A percentile compares a stretch with the other conserved stretches of the same genome.
These are phyloP conservation scores for Amauroascus verrucosus DNA, from an alignment of 2,329 filamentous ascomycete species.

Conservation along the genomic window DNA sequence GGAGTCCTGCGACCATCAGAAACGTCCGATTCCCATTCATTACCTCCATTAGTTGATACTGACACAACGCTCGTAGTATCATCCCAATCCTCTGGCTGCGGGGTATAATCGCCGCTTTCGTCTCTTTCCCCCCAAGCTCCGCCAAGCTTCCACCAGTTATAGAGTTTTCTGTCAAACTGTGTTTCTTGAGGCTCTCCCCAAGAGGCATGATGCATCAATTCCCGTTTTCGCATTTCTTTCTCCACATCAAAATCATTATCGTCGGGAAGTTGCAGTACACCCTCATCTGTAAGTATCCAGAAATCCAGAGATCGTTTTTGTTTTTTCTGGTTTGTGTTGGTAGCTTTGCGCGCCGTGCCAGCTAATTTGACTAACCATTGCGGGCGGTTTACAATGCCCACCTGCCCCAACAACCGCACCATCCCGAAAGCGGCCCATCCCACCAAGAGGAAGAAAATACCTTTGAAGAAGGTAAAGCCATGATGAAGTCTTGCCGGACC, in stretches of 20 bases:
- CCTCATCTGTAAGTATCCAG: conserved; percentile 45
- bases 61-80: conserved; percentile 70
- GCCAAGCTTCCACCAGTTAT: conserved; percentile 72
- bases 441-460: conserved; percentile 57
- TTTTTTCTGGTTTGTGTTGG: conserved; percentile 13
- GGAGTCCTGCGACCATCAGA: conserved; percentile 56
- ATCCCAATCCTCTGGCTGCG: conserved; percentile 53
- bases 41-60: conserved; percentile 43
- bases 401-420: conserved; percentile 44
- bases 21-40: conserved; percentile 40
- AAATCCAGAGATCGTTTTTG: conserved; percentile 37
- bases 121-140: conserved; percentile 80
- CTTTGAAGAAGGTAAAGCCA: conserved; percentile 63
- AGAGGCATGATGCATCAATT: conserved; percentile 36
- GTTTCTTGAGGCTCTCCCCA: conserved; percentile 48
- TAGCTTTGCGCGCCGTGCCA: conserved; percentile 21
- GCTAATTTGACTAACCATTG: conserved; percentile 47
- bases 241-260: conserved; percentile 69
- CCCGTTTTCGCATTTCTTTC: conserved; percentile 58
- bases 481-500: conserved; percentile 65
- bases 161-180: conserved; percentile 62
- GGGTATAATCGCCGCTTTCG: conserved; percentile 65
- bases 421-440: conserved; percentile 49
- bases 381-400: conserved; percentile 55
- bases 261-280: conserved; percentile 46